phyloP scores from a whole-genome alignment of 768 basidiomycete genomes.

The Tulasnella sp. region DNA sequence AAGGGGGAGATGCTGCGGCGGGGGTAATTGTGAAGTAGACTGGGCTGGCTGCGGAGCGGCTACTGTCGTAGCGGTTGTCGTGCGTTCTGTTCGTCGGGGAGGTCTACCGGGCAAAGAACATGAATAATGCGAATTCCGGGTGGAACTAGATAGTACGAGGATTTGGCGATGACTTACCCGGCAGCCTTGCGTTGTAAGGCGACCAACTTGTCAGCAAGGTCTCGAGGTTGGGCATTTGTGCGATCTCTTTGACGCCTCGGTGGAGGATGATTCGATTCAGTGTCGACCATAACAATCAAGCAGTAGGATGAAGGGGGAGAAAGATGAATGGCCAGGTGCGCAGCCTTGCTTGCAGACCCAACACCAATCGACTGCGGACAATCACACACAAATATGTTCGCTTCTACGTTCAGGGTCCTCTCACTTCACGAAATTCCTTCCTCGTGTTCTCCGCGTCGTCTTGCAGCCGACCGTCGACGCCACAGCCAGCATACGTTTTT shows the following conservation, averaged over 20 bases:
- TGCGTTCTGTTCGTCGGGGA: neutral
- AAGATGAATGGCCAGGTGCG: neutral
- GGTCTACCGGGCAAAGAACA: neutral
- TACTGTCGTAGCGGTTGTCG: conserved; percentile 5
- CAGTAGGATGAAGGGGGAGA: neutral
- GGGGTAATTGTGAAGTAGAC: neutral
- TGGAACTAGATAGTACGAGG: conserved; percentile 9
- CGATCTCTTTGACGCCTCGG: neutral
- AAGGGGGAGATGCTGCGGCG: conserved; percentile 12
- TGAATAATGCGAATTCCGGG: neutral
- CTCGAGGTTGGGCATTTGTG: conserved; percentile 27
- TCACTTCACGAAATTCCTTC: too few relatives aligned
- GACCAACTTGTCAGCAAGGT: conserved; percentile 51
- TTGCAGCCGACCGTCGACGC: neutral
- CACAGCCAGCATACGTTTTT: too few relatives aligned
- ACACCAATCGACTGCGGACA: too few relatives aligned
- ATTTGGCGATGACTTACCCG: conserved; percentile 31
- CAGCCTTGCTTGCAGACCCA: too few relatives aligned
- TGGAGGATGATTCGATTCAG: neutral
- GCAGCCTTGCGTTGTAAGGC: conserved; percentile 56
- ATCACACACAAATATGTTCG: too few relatives aligned
- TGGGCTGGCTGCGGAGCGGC: conserved; percentile 5
- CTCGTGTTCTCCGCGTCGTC: too few relatives aligned
- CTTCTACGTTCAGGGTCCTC: too few relatives aligned
- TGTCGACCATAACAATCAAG: neutral